Percentiles rank a stretch among this genome's conserved stretches.
Conservation (phyloP, 805 yeast genomes). For the Candida nanaspora region DNA sequence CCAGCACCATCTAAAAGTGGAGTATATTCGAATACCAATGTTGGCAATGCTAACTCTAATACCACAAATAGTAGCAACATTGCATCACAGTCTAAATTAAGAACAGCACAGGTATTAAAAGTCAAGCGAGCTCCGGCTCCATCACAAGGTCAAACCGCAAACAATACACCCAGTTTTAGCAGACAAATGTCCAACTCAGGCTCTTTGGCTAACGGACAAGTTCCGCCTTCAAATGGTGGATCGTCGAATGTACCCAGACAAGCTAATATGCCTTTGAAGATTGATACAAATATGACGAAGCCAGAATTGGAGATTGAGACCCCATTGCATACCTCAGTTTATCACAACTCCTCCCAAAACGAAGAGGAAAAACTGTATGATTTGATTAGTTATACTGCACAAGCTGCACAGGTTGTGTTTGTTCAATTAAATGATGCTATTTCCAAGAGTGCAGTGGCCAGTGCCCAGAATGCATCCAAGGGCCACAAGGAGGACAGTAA, state of each 20-base stretch:
- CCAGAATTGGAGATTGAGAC: constrained; percentile 22
- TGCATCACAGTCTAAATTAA: not conserved
- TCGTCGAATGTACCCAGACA: not conserved
- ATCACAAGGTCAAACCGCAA: not conserved
- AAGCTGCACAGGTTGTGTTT: constrained; percentile 68
- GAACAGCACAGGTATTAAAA: constrained; percentile 9
- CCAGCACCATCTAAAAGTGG: constrained; percentile 7
- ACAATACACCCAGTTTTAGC: not conserved
- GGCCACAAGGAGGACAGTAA: constrained; percentile 13
- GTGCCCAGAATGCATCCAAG: constrained; percentile 29
- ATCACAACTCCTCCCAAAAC: constrained; percentile 7
- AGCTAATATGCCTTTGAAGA: constrained; percentile 16
- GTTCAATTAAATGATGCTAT: constrained; percentile 66
- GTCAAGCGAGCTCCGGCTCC: constrained; percentile 15
- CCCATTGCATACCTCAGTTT: constrained; percentile 5
- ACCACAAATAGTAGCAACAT: not conserved
- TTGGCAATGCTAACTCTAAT: not conserved
- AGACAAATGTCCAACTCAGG: not conserved
- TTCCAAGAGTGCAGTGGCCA: constrained; percentile 52
- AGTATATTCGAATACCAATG: constrained; percentile 4
- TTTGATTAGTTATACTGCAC: constrained; percentile 22
- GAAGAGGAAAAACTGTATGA: constrained; percentile 24
- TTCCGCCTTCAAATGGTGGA: no score
- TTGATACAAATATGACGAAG: constrained; percentile 14
- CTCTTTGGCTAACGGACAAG: not conserved